These are phyloP conservation scores for Diaporthe vaccinii DNA, from an alignment of 2,329 filamentous ascomycete genomes.

Conservation along the genomic window DNA sequence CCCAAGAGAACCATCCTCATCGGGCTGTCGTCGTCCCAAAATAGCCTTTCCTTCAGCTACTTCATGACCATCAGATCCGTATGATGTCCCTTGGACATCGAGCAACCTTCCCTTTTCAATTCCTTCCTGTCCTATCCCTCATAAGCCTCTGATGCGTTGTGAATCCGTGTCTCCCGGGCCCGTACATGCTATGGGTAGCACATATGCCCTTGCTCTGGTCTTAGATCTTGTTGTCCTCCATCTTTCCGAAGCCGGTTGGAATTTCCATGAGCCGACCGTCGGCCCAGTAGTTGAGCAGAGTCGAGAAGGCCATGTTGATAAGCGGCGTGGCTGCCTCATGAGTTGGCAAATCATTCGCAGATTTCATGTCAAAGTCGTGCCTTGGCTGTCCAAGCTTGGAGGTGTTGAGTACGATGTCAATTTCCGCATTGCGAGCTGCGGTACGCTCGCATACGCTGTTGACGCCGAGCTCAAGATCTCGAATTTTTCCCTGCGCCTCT, in stretches of 20 bases:
- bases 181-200: not conserved
- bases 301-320: constrained; percentile 56
- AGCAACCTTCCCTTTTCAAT: not conserved
- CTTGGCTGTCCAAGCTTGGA: constrained; percentile 44
- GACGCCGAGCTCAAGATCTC: constrained; percentile 53
- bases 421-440: constrained; percentile 35
- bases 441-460: constrained; percentile 32
- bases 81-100: not conserved
- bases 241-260: constrained; percentile 8
- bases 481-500: constrained; percentile 53
- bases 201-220: not conserved
- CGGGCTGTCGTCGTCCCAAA: constrained; percentile 12
- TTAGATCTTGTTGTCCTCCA: constrained; percentile 23
- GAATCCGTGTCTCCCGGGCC: not conserved
- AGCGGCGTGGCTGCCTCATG: constrained; percentile 58
- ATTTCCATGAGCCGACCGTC: constrained; percentile 23
- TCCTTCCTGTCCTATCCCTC: not conserved
- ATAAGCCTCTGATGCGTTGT: not conserved
- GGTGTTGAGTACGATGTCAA: constrained; percentile 25
- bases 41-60: not conserved
- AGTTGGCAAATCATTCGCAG: constrained; percentile 54
- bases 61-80: constrained; percentile 7
- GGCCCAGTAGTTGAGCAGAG: constrained; percentile 47
- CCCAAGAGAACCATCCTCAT: constrained; percentile 11
- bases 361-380: constrained; percentile 47